Evolutionary conservation across 2,329 filamentous ascomycete species (phyloP).

Genomic region (Aschersonia sp.): DNA sequence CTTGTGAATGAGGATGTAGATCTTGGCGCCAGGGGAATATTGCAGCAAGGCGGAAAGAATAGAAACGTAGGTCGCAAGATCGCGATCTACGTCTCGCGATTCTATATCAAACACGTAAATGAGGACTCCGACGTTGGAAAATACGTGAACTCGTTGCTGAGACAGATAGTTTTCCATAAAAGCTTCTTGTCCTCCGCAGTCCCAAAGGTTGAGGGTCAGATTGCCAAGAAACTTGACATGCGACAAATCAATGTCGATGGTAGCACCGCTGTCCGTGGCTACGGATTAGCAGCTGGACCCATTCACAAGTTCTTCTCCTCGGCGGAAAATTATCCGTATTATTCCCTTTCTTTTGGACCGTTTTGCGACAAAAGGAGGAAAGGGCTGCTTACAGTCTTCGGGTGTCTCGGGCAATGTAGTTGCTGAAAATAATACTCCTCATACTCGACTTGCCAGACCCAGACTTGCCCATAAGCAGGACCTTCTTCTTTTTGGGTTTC

Average conservation of each 20-base stretch:
- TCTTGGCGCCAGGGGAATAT: conserved; percentile 64
- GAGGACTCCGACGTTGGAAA: conserved; percentile 87
- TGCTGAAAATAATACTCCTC: conserved; percentile 97
- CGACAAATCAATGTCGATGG: conserved; percentile 95
- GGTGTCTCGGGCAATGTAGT: conserved; percentile 95
- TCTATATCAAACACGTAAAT: conserved; percentile 99
- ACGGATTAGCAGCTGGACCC: too few relatives aligned
- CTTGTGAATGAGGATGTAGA: conserved; percentile 96
- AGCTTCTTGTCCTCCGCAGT: conserved; percentile 95
- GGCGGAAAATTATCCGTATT: too few relatives aligned
- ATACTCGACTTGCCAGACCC: conserved; percentile 97
- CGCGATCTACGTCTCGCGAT: conserved; percentile 83
- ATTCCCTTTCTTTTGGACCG: too few relatives aligned
- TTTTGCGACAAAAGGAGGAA: neutral
- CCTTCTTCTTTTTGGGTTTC: conserved; percentile 75
- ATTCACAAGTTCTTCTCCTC: too few relatives aligned
- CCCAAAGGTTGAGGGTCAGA: conserved; percentile 93
- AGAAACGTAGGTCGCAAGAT: conserved; percentile 81
- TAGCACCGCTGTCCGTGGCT: conserved; percentile 50
- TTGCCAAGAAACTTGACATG: conserved; percentile 99
- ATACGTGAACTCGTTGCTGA: conserved; percentile 90
- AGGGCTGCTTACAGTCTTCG: conserved; percentile 49
- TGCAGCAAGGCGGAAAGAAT: conserved; percentile 82
- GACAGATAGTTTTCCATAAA: conserved; percentile 98
- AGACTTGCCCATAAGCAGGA: conserved; percentile 85